Evolutionary conservation across 2,329 filamentous ascomycete genomes (phyloP), one percentile per base, ranked within the genome.

Genomic region (Pseudogymnoascus sp.): DNA sequence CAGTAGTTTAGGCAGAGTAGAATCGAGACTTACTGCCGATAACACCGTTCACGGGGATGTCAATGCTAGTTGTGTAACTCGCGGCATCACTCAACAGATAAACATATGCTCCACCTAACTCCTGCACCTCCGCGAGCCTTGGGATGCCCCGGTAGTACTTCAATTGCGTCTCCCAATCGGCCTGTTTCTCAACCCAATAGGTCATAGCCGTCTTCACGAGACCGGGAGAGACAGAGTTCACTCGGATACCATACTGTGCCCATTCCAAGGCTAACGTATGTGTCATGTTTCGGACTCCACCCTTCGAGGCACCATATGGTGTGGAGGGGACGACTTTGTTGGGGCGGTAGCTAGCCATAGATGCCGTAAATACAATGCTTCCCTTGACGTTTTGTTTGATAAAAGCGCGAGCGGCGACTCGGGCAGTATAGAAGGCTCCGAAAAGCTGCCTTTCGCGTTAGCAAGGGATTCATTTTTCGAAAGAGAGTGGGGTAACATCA

Each of bases 111-210:
- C 71, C 70, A 38, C 70, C 71, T 49, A 68, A 62, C 59, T 82
- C 80, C 67, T 80, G 77, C 4, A 80, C 77, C 66, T 81, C 75
- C 0, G 79, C 80, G 60, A 83, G 66, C 16, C 80, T 72, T 3
- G 79, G 78, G 72, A 83, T 80, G 1, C 79, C 80, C 7, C 80
- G 79, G 66, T 82, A 82, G 67, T 82, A 82, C 69, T 80, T 77
- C 67, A 82, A 74, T 71, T 82, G 80, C 64, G 78, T 69, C 58
- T 80, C 76, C 78, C 79, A 82, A 64, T 82, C 80, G 0, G 76
- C 74, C 59, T 78, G 75, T 59, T 75, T 74, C 19, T 79, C 77
- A 3, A 82, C 76, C 69, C 76, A 81, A 67, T 80, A 79, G 8
- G 75, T 76, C 72, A 77, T 75, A 2, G 73, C 74, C 0, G 74